These are phyloP conservation scores for Aspergillus sp. DNA, from an alignment of 2,329 filamentous ascomycete species.

Conservation along the genomic window DNA sequence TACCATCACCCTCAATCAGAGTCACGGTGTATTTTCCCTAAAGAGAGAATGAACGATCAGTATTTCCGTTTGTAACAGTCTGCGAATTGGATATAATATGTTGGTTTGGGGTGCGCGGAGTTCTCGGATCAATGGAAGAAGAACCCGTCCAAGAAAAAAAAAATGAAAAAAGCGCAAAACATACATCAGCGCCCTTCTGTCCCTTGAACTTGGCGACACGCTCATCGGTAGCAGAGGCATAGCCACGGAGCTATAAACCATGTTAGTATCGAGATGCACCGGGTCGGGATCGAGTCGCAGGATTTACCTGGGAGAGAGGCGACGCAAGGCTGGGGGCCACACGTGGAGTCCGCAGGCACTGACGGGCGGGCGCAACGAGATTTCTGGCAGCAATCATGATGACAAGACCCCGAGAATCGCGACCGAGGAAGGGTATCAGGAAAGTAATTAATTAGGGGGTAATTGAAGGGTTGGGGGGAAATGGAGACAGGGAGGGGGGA, in stretches of 20 bases:
- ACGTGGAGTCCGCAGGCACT: conserved; percentile 70
- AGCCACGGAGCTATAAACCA: conserved; percentile 58
- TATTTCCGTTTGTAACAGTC: background rate
- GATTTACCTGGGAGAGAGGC: conserved; percentile 58
- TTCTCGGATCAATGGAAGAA: conserved; percentile 24
- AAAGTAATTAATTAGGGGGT: conserved; percentile 11
- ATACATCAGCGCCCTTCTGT: conserved; percentile 81
- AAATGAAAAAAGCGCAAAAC: conserved; percentile 39
- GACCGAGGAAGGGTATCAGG: conserved; percentile 5
- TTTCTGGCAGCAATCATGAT: conserved; percentile 82
- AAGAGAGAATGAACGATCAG: conserved; percentile 15
- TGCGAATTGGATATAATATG: background rate
- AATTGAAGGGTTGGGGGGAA: conserved; percentile 7
- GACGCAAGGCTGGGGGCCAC: conserved; percentile 48
- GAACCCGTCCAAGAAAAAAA: conserved; percentile 22
- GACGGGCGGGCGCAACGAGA: conserved; percentile 72
- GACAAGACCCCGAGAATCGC: conserved; percentile 30
- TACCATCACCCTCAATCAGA: conserved; percentile 98
- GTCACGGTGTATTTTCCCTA: conserved; percentile 95
- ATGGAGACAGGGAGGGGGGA: conserved; percentile 21
- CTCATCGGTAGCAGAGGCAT: conserved; percentile 54
- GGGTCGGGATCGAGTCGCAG: conserved; percentile 7
- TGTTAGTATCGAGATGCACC: conserved; percentile 17
- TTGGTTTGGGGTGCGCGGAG: conserved; percentile 14
- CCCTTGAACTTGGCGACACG: conserved; percentile 92